These are phyloP conservation scores for Aspergillus ruber DNA, from an alignment of 2,329 filamentous ascomycete genomes.

Conservation along the genomic window DNA sequence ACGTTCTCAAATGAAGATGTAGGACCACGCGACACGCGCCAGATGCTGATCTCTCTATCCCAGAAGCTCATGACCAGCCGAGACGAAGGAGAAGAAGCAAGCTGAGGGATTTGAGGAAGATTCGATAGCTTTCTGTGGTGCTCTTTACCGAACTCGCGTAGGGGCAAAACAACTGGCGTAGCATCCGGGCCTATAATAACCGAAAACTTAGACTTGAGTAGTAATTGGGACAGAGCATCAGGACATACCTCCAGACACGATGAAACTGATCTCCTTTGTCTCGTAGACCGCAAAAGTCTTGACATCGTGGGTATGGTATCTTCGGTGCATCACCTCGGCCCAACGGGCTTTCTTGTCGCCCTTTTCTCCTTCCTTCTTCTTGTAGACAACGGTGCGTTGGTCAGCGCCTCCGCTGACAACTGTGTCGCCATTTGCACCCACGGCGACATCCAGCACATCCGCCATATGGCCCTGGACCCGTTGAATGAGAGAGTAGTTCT, in stretches of 20 bases:
- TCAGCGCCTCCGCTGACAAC: constrained; percentile 92
- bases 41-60: constrained; percentile 80
- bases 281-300: constrained; percentile 92
- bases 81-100: constrained; percentile 65
- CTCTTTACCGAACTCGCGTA: constrained; percentile 70
- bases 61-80: constrained; percentile 86
- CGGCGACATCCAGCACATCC: constrained; percentile 82
- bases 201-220: constrained; percentile 23
- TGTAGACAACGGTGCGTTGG: constrained; percentile 76
- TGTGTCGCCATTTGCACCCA: constrained; percentile 69
- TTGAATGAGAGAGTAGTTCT: constrained; percentile 82
- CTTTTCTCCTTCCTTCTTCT: constrained; percentile 46
- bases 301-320: constrained; percentile 89
- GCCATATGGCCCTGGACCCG: constrained; percentile 80
- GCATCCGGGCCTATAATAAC: constrained; percentile 66
- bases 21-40: constrained; percentile 52
- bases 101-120: constrained; percentile 69
- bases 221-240: neutral
- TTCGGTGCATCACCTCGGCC: constrained; percentile 76
- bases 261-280: constrained; percentile 70
- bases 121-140: constrained; percentile 76
- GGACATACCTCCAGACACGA: constrained; percentile 77
- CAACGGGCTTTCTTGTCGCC: constrained; percentile 59
- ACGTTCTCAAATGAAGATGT: constrained; percentile 42
- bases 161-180: constrained; percentile 71